Base-by-base conservation (phyloP, 345 rosid genomes). In the Camelina hispida region DNA sequence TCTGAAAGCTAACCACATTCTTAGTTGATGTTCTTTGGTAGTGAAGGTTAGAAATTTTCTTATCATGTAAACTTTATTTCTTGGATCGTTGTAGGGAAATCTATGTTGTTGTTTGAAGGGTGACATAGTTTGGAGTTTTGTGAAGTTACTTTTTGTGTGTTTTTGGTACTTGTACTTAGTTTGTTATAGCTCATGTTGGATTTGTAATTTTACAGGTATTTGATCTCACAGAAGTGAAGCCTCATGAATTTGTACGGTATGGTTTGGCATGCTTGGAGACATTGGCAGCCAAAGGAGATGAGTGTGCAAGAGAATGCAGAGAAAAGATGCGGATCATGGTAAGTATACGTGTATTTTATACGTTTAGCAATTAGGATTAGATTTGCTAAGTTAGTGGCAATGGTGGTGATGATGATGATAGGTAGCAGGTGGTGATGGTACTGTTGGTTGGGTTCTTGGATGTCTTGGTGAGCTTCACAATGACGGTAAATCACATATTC, bases 341-440 rank as follows among this genome's bases (percentile, higher is more conserved):
- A 82, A 69, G 90, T 76, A 38, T n/a, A n/a, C n/a, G n/a, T n/a
- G n/a, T n/a, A n/a, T n/a, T n/a, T n/a, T n/a, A n/a, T n/a, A n/a
- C 4, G 25, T 20, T 42, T 22, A 64, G 11, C 47, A 51, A 11
- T 10, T 34, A 20, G 20, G 30, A 15, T 15, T 43, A 18, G 20
- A 51, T 59, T 5, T 47, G 60, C 25, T n/a, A 57, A 74, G 34
- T 5, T 7, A 23, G 59, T 0, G 42, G 22, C 4, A 38, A 38
- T 38, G 30, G 30, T 28, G 3, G 43, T 69, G 37, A 54, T 42
- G 38, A 40, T 37, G 60, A 51, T 73, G 74, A 77, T 78, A 96
- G 99, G 99, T 96, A 69, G 99, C 96, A n/a, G 97, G 99, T 72
- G 99, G 98, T 79, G 99, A 96, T 88, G 98, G 97, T 75, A 93